Conservation (phyloP, 306 rosid genomes). For the Prunus padus region DNA sequence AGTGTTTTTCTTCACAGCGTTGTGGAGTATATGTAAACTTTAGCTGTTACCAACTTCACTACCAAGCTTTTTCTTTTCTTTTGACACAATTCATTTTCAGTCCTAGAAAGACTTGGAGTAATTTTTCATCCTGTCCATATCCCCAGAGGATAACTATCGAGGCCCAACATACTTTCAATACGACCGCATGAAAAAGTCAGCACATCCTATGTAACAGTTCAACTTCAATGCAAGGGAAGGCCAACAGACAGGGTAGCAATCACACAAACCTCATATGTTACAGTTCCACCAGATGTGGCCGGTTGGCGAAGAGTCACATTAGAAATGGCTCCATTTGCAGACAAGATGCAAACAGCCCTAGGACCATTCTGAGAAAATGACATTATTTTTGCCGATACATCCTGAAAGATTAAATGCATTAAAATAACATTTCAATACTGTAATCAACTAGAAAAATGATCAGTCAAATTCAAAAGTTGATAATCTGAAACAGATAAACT, state of each 20-base stretch:
- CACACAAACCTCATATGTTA: slow-evolving; percentile 81
- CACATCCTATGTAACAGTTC: neutral
- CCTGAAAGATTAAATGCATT: slow-evolving; percentile 44
- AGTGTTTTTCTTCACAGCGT: neutral
- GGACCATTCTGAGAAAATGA: slow-evolving; percentile 59
- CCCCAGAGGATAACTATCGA: neutral
- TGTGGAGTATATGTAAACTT: neutral
- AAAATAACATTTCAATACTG: neutral
- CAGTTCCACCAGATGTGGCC: slow-evolving; percentile 66
- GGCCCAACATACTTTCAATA: neutral
- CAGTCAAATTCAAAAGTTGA: neutral
- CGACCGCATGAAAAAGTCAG: neutral
- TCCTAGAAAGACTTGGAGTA: neutral
- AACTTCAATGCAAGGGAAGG: neutral
- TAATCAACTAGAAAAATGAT: neutral
- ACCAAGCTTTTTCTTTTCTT: neutral
- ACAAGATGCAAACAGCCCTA: slow-evolving; percentile 54
- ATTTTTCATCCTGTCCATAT: neutral
- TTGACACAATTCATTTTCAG: too few species aligned
- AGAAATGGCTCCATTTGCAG: slow-evolving; percentile 75
- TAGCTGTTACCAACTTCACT: neutral
- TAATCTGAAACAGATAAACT: neutral
- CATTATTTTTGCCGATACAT: slow-evolving; percentile 53
- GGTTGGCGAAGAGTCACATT: slow-evolving; percentile 70
- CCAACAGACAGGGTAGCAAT: slow-evolving; percentile 4